Conservation (phyloP, 1,139 yeast genomes). For the Candida smagusa region DNA sequence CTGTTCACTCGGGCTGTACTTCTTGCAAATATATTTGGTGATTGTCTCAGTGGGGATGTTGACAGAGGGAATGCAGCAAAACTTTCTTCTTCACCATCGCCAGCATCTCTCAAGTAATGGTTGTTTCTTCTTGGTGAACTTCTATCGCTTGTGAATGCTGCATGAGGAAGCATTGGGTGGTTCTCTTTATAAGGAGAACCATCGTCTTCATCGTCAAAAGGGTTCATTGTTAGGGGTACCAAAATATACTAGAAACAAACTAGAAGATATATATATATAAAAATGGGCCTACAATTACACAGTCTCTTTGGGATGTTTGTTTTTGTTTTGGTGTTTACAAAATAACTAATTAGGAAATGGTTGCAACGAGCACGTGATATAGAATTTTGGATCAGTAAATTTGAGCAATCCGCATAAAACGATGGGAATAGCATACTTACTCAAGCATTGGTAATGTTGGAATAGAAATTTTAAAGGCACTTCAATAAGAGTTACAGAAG, state of each 20-base stretch:
- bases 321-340: background rate
- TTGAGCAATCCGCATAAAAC: too few relatives aligned
- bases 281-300: background rate
- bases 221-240: conserved; percentile 16
- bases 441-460: too few relatives aligned
- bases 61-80: conserved; percentile 31
- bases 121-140: conserved; percentile 37
- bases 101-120: conserved; percentile 21
- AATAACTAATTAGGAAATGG: too few relatives aligned
- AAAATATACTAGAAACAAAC: background rate
- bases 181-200: conserved; percentile 31
- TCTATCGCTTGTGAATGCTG: conserved; percentile 41
- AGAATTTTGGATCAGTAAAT: too few relatives aligned
- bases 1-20: conserved; percentile 55
- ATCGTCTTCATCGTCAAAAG: conserved; percentile 35
- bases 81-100: conserved; percentile 21
- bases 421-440: too few relatives aligned
- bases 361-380: too few relatives aligned
- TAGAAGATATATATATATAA: background rate
- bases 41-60: conserved; percentile 29
- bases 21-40: conserved; percentile 45
- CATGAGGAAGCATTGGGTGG: conserved; percentile 34
- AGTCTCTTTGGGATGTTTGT: background rate
- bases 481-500: too few relatives aligned
- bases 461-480: too few relatives aligned